Evolutionary conservation across 129 eudicot species (phyloP).

Genomic region (Lactuca sativa): DNA sequence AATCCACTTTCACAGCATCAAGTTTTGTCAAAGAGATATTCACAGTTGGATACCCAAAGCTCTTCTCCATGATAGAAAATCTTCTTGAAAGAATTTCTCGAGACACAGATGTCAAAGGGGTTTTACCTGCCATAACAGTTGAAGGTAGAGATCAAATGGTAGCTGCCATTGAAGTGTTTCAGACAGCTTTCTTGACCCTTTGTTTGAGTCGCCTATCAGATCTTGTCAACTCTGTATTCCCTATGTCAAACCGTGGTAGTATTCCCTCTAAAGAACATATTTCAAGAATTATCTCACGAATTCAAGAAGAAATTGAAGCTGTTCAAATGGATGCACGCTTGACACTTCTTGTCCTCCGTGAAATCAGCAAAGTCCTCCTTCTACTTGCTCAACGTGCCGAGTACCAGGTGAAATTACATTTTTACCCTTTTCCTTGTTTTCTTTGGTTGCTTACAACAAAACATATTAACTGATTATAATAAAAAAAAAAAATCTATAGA

Average conservation of each 20-base stretch:
- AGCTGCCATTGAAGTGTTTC: constrained; percentile 70
- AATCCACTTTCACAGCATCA: constrained; percentile 84
- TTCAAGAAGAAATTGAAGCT: constrained; percentile 89
- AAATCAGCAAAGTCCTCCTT: constrained; percentile 78
- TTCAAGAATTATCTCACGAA: constrained; percentile 67
- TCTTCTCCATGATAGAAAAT: constrained; percentile 71
- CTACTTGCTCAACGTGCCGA: constrained; percentile 89
- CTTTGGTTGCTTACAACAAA: background rate
- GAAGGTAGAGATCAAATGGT: constrained; percentile 86
- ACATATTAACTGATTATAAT: background rate
- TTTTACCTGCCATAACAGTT: constrained; percentile 72
- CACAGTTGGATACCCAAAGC: constrained; percentile 84
- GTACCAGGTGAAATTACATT: constrained; percentile 54
- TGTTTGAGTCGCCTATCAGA: constrained; percentile 82
- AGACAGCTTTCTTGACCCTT: constrained; percentile 70
- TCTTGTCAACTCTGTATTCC: constrained; percentile 72
- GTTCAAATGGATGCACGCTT: constrained; percentile 82
- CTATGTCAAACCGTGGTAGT: constrained; percentile 89
- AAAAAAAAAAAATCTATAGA: constrained; percentile 29
- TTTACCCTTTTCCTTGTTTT: background rate
- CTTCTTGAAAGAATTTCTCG: constrained; percentile 90
- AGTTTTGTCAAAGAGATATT: constrained; percentile 89
- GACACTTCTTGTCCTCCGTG: constrained; percentile 84
- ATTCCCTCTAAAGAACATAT: constrained; percentile 87
- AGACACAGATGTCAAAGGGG: constrained; percentile 95